Percentiles rank a stretch among this genome's conserved stretches.
Conservation (phyloP, 202 grass and related monocot genomes). For the Eragrostis tef region DNA sequence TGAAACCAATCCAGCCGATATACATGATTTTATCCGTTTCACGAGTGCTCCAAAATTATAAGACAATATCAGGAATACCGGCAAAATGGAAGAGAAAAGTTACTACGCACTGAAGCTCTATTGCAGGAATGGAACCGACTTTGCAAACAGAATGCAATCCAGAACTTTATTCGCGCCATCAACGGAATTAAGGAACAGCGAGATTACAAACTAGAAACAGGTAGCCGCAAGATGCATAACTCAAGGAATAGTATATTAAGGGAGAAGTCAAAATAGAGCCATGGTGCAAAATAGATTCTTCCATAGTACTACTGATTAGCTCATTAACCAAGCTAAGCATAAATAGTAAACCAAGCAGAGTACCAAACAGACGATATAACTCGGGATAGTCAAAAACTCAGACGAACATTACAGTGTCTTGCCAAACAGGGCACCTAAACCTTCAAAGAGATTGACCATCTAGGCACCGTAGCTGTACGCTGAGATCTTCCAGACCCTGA, state of each 20-base stretch:
- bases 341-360: conserved; percentile 31
- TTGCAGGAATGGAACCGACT: too few relatives aligned
- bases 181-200: not conserved
- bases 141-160: too few relatives aligned
- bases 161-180: too few relatives aligned
- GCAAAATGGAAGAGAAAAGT: too few relatives aligned
- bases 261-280: conserved; percentile 11
- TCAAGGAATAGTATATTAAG: not conserved
- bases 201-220: not conserved
- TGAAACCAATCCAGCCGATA: too few relatives aligned
- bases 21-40: too few relatives aligned
- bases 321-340: conserved; percentile 50
- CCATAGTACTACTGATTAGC: conserved; percentile 46
- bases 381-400: conserved; percentile 46
- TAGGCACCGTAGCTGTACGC: conserved; percentile 47
- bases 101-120: too few relatives aligned
- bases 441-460: not conserved
- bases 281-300: conserved; percentile 36
- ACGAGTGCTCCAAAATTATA: too few relatives aligned
- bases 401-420: conserved; percentile 39
- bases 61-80: too few relatives aligned
- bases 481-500: conserved; percentile 76
- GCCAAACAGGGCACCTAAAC: conserved; percentile 36
- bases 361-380: conserved; percentile 45
- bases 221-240: not conserved